phyloP scores from a whole-genome alignment of 2,329 filamentous ascomycete genomes.

The Emergomyces africanus region DNA sequence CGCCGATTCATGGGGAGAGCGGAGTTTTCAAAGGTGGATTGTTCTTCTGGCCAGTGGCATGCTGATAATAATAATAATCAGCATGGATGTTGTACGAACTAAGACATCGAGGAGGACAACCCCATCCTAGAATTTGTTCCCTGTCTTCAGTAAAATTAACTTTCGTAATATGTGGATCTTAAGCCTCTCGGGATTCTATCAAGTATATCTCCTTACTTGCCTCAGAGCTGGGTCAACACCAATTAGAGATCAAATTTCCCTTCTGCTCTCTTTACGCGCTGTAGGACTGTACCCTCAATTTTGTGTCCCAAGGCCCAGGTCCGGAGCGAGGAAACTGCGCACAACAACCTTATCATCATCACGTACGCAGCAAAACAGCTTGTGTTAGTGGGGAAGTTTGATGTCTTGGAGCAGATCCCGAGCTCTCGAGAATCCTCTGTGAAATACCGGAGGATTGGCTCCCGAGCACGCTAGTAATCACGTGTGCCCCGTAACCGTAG shows the following conservation, averaged over 20 bases:
- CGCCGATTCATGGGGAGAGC: neutral
- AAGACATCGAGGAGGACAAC: too few species aligned
- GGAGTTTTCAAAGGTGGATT: neutral
- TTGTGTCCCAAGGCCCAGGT: too few species aligned
- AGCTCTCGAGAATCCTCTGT: neutral
- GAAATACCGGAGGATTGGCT: neutral
- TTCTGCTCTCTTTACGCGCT: neutral
- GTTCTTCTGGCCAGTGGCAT: neutral
- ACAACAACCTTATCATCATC: too few species aligned
- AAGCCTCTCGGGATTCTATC: neutral
- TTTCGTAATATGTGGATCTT: neutral
- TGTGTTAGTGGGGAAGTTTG: neutral
- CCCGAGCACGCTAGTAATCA: neutral
- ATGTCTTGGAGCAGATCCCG: neutral
- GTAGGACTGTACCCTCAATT: too few species aligned
- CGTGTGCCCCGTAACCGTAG: neutral
- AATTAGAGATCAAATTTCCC: neutral
- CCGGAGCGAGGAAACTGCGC: too few species aligned
- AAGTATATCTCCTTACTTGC: too few species aligned
- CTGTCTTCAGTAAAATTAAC: neutral
- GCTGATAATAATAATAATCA: neutral
- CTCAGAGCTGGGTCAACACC: too few species aligned
- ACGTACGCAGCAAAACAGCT: too few species aligned
- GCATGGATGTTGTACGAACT: neutral
- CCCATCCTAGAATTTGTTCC: neutral